Evolutionary conservation across 192 early-diverging fungal genomes (phyloP).

Genomic region (Funneliformis geosporum): DNA sequence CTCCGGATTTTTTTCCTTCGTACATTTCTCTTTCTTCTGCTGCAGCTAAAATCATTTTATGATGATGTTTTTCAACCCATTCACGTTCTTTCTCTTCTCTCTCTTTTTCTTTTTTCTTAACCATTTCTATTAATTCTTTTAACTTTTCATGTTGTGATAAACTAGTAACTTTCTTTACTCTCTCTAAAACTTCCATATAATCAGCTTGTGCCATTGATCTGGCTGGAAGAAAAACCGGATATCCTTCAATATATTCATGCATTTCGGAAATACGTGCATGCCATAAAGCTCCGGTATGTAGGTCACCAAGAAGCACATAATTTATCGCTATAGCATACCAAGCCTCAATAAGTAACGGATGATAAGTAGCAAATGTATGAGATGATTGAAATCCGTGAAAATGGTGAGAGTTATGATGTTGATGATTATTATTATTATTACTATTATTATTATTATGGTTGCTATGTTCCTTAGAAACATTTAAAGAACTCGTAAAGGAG

Average conservation of each 20-base stretch:
- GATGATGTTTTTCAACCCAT: constrained; percentile 29
- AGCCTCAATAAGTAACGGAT: constrained; percentile 25
- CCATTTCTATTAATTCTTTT: constrained; percentile 25
- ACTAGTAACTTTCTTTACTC: constrained; percentile 27
- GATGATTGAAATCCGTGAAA: constrained; percentile 18
- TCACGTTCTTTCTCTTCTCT: constrained; percentile 32
- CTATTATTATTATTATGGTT: neutral
- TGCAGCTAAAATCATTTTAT: constrained; percentile 20
- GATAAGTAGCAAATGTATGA: constrained; percentile 27
- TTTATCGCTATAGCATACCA: constrained; percentile 29
- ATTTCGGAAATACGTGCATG: constrained; percentile 21
- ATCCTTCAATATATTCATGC: constrained; percentile 30
- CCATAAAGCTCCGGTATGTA: constrained; percentile 20
- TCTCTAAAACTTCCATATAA: constrained; percentile 32
- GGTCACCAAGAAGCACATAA: constrained; percentile 21
- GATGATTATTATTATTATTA: constrained; percentile 1
- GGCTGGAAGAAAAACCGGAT: constrained; percentile 34
- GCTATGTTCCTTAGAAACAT: neutral
- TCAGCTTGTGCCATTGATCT: constrained; percentile 34
- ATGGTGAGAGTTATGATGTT: constrained; percentile 22
- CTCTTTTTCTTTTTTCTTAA: constrained; percentile 28
- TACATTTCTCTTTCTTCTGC: constrained; percentile 17
- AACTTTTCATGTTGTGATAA: constrained; percentile 27
- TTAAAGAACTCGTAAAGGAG: neutral
- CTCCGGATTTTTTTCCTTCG: constrained; percentile 2